Base-by-base conservation (phyloP, 768 basidiomycete species). In the Kwoniella mangroviensis region DNA sequence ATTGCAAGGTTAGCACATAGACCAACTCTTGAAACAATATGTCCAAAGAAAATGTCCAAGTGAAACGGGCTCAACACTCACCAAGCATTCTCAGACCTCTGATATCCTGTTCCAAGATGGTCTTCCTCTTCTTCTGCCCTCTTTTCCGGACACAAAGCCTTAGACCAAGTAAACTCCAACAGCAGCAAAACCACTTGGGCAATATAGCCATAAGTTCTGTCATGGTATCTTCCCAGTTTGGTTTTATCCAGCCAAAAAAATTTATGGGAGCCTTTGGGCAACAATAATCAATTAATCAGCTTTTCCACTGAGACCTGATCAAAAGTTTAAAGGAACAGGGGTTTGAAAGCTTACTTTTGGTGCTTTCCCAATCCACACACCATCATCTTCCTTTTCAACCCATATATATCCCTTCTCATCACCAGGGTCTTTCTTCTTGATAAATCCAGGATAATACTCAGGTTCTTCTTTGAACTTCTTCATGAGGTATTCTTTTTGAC, bases 71-170 rank as follows among this genome's bases (percentile, higher is more conserved):
- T 19, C 2, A n/a, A 28, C 12, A 55, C 67, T 49, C 21, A 69
- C 73, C 73, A 42, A 75, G 56, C 21, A 68, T n/a, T 40, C 57
- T 22, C 7, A 74, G 54, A 19, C 59, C 17, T 52, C 66, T 57
- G 3, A 72, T 12, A 57, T 72, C 71, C 24, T 63, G 65, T 22
- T 72, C 55, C n/a, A 59, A 43, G 7, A 68, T 45, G 2, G 70
- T 72, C 22, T 40, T 45, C 2, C 17, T 51, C 24, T 42, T 63
- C 26, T 52, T 21, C 22, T 28, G 5, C 21, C 51, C 34, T 60
- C 59, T 42, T 57, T 43, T 52, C 22, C 4, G 4, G 22, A 42
- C 52, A 41, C 22, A 65, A 3, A 12, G 21, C 19, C 41, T 60
- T 10, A 60, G 7, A 9, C 40, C 34, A 7, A 60, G 15, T 28